Evolutionary conservation across 2,329 filamentous ascomycete genomes (phyloP), one percentile per base, ranked within the genome.

Genomic region (Penicillium sp.): DNA sequence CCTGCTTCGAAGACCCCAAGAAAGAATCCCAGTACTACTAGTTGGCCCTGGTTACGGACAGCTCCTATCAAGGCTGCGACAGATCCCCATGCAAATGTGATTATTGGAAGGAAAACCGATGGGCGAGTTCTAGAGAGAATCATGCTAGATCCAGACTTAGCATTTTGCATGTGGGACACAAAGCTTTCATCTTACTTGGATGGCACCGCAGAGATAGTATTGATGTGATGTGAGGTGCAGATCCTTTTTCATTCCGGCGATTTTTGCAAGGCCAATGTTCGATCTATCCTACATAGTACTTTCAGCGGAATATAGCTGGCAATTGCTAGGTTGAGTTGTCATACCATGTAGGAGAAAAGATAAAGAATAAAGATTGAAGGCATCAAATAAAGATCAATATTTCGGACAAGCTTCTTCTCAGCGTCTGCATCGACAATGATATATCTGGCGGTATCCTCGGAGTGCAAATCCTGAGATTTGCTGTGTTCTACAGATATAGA

Each of bases 241-340:
- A 12, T 58, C 55, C 5, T 49, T 19, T 31, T 54, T 38, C 45
- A 58, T 58, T 15, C 55, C 55, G 4, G 51, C 36, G 10, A 58
- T 49, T 17, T 58, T 58, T 10, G 50, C 51, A 29, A 53, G 25
- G 19, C 54, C 54, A 21, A 57, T 52, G 29, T 53, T 57, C n/a
- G 39, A 55, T 29, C 53, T 49, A 35, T 56, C 53, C 53, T 51
- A 29, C 31, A 33, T 33, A 35, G 21, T 23, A n/a, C 2, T n/a
- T 17, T 36, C 44, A 49, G 47, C 15, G 10, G 7, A 17, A n/a
- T 23, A n/a, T 39, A 31, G 8, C 13, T 39, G 17, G 35, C 7
- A 19, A 56, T 42, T 13, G 19, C 3, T 31, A 33, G 13, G 23
- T 29, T 13, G 10, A 44, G 12, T 12, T 33, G 0, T 13, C 31